Evolutionary conservation across 305 asterid genomes (phyloP).

Genomic region (Solanum hybrid): DNA sequence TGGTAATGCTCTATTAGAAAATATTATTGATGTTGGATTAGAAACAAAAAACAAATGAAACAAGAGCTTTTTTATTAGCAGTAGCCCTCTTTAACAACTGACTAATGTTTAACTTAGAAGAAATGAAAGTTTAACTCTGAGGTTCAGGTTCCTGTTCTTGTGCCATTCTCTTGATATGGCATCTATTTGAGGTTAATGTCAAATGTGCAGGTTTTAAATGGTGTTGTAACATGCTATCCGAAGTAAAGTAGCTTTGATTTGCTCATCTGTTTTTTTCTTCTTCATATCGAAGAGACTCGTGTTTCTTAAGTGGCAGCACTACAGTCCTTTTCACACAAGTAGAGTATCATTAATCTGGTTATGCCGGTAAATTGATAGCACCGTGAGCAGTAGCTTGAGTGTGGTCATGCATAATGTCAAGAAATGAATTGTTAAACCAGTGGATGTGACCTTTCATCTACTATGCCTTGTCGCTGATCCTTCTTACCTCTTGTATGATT

Average conservation of each 20-base stretch:
- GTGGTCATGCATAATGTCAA: background rate
- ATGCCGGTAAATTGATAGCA: background rate
- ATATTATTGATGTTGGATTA: background rate
- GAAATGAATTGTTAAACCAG: background rate
- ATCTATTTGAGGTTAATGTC: background rate
- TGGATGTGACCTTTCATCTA: background rate
- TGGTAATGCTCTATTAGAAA: conserved; percentile 30
- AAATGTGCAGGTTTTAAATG: background rate
- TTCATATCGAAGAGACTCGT: background rate
- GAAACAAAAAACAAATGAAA: background rate
- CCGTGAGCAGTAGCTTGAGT: background rate
- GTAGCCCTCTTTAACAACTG: background rate
- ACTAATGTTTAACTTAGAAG: background rate
- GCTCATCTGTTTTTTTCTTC: background rate
- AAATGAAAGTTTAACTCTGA: background rate
- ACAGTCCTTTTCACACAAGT: background rate
- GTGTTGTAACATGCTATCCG: background rate
- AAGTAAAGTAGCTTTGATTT: background rate
- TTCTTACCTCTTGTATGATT: background rate
- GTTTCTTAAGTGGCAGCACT: background rate
- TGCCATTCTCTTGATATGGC: background rate
- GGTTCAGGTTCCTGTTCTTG: background rate
- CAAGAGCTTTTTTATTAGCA: background rate
- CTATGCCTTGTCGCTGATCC: background rate
- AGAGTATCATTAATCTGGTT: background rate